phyloP scores from a whole-genome alignment of 1,284 basidiomycete genomes.

The Chalciporus sp. region DNA sequence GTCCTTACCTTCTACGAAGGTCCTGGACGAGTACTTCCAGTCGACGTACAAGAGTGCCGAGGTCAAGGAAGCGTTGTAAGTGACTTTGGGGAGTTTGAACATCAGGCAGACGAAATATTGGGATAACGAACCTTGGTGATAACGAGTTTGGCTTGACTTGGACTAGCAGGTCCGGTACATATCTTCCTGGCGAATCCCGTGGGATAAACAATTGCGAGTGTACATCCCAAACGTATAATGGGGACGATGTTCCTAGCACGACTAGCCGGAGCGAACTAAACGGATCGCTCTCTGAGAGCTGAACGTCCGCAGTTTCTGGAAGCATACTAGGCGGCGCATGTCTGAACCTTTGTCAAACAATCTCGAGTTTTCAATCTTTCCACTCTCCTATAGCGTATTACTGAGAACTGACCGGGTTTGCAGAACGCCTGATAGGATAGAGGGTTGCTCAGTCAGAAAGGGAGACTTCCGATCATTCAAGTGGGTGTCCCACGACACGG shows the following conservation, averaged over 20 bases:
- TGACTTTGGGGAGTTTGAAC: constrained; percentile 42
- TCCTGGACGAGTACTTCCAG: constrained; percentile 53
- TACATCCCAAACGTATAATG: constrained; percentile 62
- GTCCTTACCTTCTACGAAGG: constrained; percentile 46
- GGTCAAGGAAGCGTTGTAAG: constrained; percentile 58
- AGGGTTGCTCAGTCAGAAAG: constrained; percentile 67
- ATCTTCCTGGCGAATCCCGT: constrained; percentile 30
- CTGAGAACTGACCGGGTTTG: constrained; percentile 54
- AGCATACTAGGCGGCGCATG: constrained; percentile 44
- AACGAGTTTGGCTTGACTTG: constrained; percentile 57
- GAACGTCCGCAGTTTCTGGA: constrained; percentile 40
- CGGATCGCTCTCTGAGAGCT: constrained; percentile 49
- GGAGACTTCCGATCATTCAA: constrained; percentile 44
- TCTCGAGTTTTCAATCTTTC: background rate
- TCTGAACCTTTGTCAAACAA: constrained; percentile 26
- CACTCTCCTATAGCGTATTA: background rate
- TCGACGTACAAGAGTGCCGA: constrained; percentile 67
- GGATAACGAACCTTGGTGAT: constrained; percentile 50
- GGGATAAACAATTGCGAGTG: constrained; percentile 52
- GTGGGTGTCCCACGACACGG: constrained; percentile 62
- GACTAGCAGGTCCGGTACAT: constrained; percentile 42
- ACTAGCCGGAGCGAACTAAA: constrained; percentile 54
- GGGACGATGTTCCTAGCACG: constrained; percentile 65
- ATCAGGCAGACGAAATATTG: background rate
- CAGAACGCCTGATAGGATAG: constrained; percentile 50